Percentiles rank a stretch among this genome's conserved stretches.
Evolutionary conservation across 2,329 filamentous ascomycete genomes (phyloP).

Genomic region (Waltergamsia citrina): DNA sequence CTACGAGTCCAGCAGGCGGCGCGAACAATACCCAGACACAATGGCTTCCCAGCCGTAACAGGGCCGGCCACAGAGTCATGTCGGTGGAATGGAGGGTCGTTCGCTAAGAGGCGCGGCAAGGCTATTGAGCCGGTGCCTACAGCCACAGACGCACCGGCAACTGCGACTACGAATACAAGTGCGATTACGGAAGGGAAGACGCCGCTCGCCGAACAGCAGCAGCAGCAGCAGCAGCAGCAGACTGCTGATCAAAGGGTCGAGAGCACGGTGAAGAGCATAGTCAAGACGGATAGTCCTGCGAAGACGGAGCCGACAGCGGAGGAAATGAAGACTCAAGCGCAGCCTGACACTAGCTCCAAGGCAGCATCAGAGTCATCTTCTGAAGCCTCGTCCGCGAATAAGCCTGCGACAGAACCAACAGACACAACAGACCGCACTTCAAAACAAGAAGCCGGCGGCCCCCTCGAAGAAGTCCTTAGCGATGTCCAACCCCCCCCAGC

Average conservation of each 20-base stretch:
- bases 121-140: slow-evolving; percentile 43
- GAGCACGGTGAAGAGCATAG: slow-evolving; percentile 1
- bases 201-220: neutral
- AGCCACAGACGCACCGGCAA: slow-evolving; percentile 4
- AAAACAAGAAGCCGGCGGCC: slow-evolving; percentile 32
- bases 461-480: slow-evolving; percentile 41
- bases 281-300: slow-evolving; percentile 2
- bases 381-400: slow-evolving; percentile 5
- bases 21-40: too few relatives aligned
- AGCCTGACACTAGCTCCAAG: neutral
- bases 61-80: neutral
- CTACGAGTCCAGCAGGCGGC: too few relatives aligned
- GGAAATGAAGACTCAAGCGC: neutral
- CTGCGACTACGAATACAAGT: too few relatives aligned
- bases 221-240: slow-evolving; percentile 7
- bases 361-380: slow-evolving; percentile 7
- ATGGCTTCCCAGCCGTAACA: neutral
- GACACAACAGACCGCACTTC: slow-evolving; percentile 1
- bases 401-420: slow-evolving; percentile 5
- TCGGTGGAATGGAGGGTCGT: slow-evolving; percentile 12
- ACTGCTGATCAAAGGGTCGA: neutral
- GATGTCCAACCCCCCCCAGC: slow-evolving; percentile 33
- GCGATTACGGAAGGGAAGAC: too few relatives aligned
- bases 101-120: slow-evolving; percentile 49
- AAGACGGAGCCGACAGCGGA: neutral